Conservation (phyloP, 1,284 basidiomycete species). For the Puccinia hordei region DNA sequence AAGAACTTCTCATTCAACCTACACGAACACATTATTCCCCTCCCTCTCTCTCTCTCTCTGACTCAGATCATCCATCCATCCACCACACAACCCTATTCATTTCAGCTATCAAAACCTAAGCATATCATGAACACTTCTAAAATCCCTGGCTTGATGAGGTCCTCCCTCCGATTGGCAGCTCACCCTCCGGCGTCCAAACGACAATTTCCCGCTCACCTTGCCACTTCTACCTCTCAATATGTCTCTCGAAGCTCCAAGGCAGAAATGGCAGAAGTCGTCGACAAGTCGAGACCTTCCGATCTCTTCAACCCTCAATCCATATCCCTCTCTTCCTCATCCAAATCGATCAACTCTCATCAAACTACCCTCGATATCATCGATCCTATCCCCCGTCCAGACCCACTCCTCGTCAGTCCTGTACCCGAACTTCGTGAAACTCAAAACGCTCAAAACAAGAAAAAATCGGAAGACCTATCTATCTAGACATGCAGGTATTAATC, state of each 20-base stretch:
- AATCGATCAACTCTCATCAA: not conserved
- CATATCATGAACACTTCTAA: not conserved
- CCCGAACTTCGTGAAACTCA: slow-evolving; percentile 32
- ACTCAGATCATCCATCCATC: not conserved
- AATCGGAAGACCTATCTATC: slow-evolving; percentile 75
- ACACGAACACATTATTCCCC: too few relatives aligned
- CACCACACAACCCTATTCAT: not conserved
- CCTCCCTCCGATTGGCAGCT: not conserved
- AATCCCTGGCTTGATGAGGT: slow-evolving; percentile 14
- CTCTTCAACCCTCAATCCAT: not conserved
- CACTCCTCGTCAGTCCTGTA: slow-evolving; percentile 51
- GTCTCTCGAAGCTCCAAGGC: slow-evolving; percentile 19
- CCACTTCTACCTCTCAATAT: slow-evolving; percentile 18
- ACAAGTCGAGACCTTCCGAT: not conserved
- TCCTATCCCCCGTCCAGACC: slow-evolving; percentile 47
- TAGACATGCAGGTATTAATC: slow-evolving; percentile 94
- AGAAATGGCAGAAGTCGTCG: slow-evolving; percentile 45
- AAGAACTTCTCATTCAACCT: not conserved
- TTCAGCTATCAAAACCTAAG: not conserved
- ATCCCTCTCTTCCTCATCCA: not conserved
- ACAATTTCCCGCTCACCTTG: slow-evolving; percentile 3
- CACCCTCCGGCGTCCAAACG: not conserved
- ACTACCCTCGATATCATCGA: slow-evolving; percentile 49
- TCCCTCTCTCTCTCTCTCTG: not conserved
- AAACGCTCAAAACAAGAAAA: slow-evolving; percentile 46